Conservation (phyloP, 2,329 filamentous ascomycete species). For the Claviceps sp. region DNA sequence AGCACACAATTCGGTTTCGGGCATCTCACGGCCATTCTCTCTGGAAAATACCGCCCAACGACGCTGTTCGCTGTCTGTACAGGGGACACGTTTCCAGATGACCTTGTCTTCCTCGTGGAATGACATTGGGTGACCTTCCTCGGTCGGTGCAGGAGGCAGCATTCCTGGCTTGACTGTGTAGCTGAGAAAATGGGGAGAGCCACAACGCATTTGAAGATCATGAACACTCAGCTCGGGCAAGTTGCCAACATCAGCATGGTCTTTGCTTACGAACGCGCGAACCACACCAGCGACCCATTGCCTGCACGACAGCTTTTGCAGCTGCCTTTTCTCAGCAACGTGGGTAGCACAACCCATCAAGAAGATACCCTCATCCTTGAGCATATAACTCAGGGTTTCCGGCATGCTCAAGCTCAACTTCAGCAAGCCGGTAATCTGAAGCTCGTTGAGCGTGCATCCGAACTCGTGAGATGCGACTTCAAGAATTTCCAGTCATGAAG, state of each 20-base stretch:
- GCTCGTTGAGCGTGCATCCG: conserved; percentile 38
- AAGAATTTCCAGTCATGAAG: conserved; percentile 28
- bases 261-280: conserved; percentile 26
- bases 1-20: conserved; percentile 18
- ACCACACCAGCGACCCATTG: conserved; percentile 31
- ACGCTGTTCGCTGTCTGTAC: conserved; percentile 24
- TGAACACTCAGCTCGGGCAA: too few relatives aligned
- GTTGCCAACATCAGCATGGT: conserved; percentile 10
- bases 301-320: conserved; percentile 27
- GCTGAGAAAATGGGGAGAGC: conserved; percentile 9
- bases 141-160: conserved; percentile 27
- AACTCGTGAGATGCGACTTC: conserved; percentile 40
- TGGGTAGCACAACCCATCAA: conserved; percentile 33
- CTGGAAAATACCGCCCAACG: conserved; percentile 35
- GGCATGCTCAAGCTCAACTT: conserved; percentile 33
- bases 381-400: conserved; percentile 34
- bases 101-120: conserved; percentile 28
- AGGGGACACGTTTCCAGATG: conserved; percentile 38
- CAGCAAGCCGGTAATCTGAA: conserved; percentile 39
- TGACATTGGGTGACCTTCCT: conserved; percentile 30
- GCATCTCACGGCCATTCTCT: conserved; percentile 24
- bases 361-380: conserved; percentile 40
- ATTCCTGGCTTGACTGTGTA: conserved; percentile 16
- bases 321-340: conserved; percentile 24
- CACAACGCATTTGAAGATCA: conserved; percentile 6